phyloP scores from a whole-genome alignment of 2,329 filamentous ascomycete species.

The Trichoderma polysporum region DNA sequence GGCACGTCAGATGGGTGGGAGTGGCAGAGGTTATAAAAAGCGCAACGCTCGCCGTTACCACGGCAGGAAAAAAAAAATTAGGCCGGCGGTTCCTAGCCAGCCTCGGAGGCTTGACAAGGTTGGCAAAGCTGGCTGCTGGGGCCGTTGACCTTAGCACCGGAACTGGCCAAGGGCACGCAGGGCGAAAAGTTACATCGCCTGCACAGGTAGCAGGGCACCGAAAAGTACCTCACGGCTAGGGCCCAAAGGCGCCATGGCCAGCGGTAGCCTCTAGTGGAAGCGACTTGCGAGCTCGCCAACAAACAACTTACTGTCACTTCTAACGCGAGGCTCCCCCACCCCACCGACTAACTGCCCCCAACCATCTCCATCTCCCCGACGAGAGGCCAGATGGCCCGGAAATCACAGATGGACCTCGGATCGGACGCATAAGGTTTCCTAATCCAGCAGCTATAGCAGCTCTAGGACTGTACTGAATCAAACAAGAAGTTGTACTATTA shows the following conservation, averaged over 20 bases:
- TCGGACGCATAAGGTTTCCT: neutral
- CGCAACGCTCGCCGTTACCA: conserved; percentile 29
- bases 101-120: conserved; percentile 18
- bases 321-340: conserved; percentile 3
- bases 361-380: conserved; percentile 19
- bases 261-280: neutral
- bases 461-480: neutral
- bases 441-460: neutral
- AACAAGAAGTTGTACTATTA: too few relatives aligned
- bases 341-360: conserved; percentile 10
- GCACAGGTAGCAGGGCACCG: neutral
- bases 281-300: neutral
- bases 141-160: conserved; percentile 4
- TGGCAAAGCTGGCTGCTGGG: neutral
- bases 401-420: conserved; percentile 1
- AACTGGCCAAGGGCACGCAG: conserved; percentile 10
- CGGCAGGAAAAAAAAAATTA: conserved; percentile 28
- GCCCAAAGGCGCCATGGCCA: neutral
- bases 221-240: conserved; percentile 8
- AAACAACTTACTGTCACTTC: neutral
- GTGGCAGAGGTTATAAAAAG: conserved; percentile 38
- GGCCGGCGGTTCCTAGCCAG: conserved; percentile 23
- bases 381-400: conserved; percentile 17
- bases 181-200: conserved; percentile 14
- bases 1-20: conserved; percentile 31